Evolutionary conservation across 257 asterid species (phyloP), one percentile per base, ranked within the genome.

Genomic region (Solanum paucissectum): DNA sequence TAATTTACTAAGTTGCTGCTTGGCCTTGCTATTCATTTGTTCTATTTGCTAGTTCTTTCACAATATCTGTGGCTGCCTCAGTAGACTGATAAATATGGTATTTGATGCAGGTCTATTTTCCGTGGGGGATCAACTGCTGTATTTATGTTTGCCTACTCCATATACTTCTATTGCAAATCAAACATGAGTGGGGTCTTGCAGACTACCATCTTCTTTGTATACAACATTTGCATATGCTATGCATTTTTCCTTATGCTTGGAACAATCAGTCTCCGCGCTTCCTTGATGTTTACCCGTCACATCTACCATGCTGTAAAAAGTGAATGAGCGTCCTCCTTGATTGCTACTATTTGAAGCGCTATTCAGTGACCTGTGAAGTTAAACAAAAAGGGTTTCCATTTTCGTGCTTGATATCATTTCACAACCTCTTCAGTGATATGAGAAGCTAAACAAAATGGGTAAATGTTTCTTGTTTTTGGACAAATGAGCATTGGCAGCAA

Each of bases 241-340:
- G 96, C 98, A 1, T 84, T 95, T 89, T 95, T 96, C 97, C 90
- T 96, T 58, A 86, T 94, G 92, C 96, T 96, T 0, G 99, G 98
- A 34, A 86, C 98, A 7, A 74, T 95, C 38, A 88, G 99, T 89
- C 93, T 95, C 85, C 92, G 83, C 52, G 92, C 95, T 77, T 95
- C 98, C 27, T 83, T 92, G 90, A 73, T 90, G 86, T 95, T 96
- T 69, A 93, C 94, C 60, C 92, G 91, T 44, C 95, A 89, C 87
- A 90, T 95, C 88, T 93, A 92, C 89, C 92, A 83, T 69, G 93
- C 94, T 88, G 92, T 90, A 90, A 96, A 96, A 92, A 93, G 93
- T 36, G 98, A 95, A 90, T 96, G 87, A 95, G 83, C 25, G 14
- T 42, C 16, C 86, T 46, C n/a, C 64, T 16, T 68, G 62, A 44